These are phyloP conservation scores for Nymphaea thermarum DNA, from an alignment of 164 flowering plant species.

Conservation along the genomic window DNA sequence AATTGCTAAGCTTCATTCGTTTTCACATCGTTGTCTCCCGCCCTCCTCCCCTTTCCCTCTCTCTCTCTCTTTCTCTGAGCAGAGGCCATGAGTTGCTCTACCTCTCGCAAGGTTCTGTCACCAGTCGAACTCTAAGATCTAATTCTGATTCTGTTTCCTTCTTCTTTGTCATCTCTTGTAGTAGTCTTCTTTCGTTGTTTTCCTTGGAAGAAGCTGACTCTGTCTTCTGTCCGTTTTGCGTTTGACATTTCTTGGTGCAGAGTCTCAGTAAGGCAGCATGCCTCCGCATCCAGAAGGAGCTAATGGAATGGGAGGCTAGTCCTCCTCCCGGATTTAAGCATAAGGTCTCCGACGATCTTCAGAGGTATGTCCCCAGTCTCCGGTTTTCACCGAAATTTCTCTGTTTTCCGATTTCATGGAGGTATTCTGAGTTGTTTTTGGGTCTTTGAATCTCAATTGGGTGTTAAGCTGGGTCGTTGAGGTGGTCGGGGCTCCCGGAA, in stretches of 20 bases:
- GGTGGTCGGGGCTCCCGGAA: constrained; percentile 74
- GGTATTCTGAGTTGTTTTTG: no score
- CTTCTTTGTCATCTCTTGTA: neutral
- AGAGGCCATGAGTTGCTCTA: neutral
- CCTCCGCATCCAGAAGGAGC: constrained; percentile 79
- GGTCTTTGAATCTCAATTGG: no score
- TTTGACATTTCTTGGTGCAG: constrained; percentile 10
- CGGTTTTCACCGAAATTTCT: neutral
- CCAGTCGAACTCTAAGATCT: neutral
- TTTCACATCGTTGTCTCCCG: neutral
- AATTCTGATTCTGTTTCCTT: neutral
- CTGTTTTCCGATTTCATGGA: neutral
- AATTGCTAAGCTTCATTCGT: no score
- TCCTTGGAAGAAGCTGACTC: no score
- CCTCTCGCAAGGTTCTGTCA: neutral
- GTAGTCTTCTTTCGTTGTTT: no score
- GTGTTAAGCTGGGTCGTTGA: constrained; percentile 16
- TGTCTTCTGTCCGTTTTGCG: neutral
- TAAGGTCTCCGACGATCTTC: constrained; percentile 80
- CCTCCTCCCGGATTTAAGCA: constrained; percentile 79
- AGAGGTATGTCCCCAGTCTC: constrained; percentile 32
- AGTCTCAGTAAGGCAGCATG: constrained; percentile 73
- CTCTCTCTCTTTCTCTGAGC: constrained; percentile 2
- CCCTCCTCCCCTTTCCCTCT: neutral
- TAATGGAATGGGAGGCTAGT: constrained; percentile 83